phyloP scores from a whole-genome alignment of 495 filamentous ascomycete species.

The Hypoxylon perforatum region DNA sequence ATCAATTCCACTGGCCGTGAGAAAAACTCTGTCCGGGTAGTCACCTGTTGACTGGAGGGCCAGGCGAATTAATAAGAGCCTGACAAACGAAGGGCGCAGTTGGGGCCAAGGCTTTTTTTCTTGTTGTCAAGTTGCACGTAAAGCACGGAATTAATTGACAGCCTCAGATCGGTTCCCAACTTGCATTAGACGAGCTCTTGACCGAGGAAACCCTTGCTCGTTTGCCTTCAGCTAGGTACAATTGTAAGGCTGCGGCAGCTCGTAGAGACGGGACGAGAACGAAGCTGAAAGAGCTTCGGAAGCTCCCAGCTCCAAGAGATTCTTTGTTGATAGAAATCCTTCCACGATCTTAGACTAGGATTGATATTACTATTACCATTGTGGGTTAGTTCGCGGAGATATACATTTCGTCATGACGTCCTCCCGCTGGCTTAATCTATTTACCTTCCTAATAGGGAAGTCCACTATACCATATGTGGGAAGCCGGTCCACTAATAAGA shows the following conservation, averaged over 20 bases:
- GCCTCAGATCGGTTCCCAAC: background rate
- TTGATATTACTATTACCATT: background rate
- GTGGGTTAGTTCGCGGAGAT: background rate
- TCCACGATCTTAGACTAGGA: background rate
- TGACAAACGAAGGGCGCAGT: background rate
- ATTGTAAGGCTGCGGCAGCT: background rate
- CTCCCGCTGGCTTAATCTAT: background rate
- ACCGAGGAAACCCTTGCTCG: background rate
- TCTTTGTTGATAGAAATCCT: background rate
- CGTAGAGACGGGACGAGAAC: background rate
- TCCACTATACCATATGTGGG: slow-evolving; percentile 1
- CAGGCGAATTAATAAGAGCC: background rate
- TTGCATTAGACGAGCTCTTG: background rate
- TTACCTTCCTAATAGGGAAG: slow-evolving; percentile 21
- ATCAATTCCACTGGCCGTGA: background rate
- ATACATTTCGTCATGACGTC: slow-evolving; percentile 6
- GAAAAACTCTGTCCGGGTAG: background rate
- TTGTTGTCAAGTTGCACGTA: background rate
- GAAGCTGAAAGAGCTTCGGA: background rate
- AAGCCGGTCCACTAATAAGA: slow-evolving; percentile 10
- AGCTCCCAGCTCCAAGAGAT: too few relatives aligned
- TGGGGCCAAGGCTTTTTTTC: background rate
- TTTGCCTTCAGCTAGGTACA: background rate
- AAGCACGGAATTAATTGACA: background rate
- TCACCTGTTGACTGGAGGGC: background rate